Evolutionary conservation across 345 rosid species (phyloP), one percentile per base, ranked within the genome.

Genomic region (Gossypium thurberi): DNA sequence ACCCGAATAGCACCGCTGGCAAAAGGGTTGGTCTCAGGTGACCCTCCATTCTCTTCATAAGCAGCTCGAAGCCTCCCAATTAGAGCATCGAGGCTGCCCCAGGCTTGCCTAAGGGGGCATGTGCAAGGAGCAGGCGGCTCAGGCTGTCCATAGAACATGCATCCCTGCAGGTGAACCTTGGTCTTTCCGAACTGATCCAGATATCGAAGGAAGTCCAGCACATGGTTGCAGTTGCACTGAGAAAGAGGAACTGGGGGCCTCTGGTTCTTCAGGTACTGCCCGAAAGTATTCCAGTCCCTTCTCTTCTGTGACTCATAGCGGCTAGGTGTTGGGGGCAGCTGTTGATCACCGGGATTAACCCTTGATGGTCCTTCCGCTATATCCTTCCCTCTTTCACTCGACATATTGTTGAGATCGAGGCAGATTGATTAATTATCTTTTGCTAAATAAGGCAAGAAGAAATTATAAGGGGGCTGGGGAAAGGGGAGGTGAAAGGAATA

Each of bases 31-130:
- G 89, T 87, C 73, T 87, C 91, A 0, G 84, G 87, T 20, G 93
- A 81, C 40, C 97, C 96, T 33, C 97, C 97, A 78, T 88, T 87
- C 80, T 92, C 97, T 69, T 92, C 97, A 50, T 90, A 92, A 14
- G 97, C 97, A 0, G 97, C 97, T 60, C 97, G 81, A 14, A 92
- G 92, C 81, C 97, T 74, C 37, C 97, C 97, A 40, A 92, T 92
- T 78, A 92, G 90, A 42, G 97, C 97, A 75, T 91, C 97, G 6
- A 92, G 97, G 73, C 93, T 88, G 47, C 97, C 95, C 97, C 97
- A 92, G 65, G 97, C 97, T 80, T 92, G 97, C 65, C 91, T 78
- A 2, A 90, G 86, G 0, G 97, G 96, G 55, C 97, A 92, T 9
- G 95, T 85, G 76, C 97, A 92, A 23, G 97, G 93, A 42, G 93